These are phyloP conservation scores for Baudoinia panamericana DNA, from an alignment of 495 filamentous ascomycete species.

Conservation along the genomic window DNA sequence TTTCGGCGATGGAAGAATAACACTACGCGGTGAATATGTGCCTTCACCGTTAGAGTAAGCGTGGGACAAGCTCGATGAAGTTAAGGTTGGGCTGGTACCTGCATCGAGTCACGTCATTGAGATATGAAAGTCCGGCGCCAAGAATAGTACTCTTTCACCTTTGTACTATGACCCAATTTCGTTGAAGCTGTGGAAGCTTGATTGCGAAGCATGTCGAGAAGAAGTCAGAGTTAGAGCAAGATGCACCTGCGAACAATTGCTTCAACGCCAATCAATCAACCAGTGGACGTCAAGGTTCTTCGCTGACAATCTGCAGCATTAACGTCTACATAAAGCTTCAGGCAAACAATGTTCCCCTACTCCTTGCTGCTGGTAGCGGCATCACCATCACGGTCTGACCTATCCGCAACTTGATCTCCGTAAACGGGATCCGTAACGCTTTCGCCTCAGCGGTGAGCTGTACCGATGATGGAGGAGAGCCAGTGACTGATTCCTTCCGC, in stretches of 20 bases:
- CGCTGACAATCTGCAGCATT: too few species aligned
- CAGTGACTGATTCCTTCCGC: neutral
- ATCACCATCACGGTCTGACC: slow-evolving; percentile 12
- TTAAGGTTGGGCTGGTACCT: slow-evolving; percentile 1
- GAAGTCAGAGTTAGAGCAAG: too few species aligned
- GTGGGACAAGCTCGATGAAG: slow-evolving; percentile 1
- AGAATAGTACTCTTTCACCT: too few species aligned
- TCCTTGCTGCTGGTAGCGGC: neutral
- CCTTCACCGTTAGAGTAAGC: too few species aligned
- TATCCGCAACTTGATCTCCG: slow-evolving; percentile 17
- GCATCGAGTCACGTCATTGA: neutral
- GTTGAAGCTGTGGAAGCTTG: too few species aligned
- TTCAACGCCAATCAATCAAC: too few species aligned
- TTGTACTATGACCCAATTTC: too few species aligned
- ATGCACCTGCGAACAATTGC: too few species aligned
- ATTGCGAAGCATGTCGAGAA: too few species aligned
- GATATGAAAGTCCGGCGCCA: neutral
- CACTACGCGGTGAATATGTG: neutral
- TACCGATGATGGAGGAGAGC: neutral
- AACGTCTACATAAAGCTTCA: too few species aligned
- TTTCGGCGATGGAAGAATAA: neutral
- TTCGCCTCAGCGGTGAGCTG: neutral
- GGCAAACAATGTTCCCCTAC: too few species aligned
- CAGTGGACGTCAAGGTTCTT: too few species aligned
- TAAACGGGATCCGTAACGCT: slow-evolving; percentile 7